phyloP scores from a whole-genome alignment of 2,329 filamentous ascomycete genomes.

The Claviceps citrina region DNA sequence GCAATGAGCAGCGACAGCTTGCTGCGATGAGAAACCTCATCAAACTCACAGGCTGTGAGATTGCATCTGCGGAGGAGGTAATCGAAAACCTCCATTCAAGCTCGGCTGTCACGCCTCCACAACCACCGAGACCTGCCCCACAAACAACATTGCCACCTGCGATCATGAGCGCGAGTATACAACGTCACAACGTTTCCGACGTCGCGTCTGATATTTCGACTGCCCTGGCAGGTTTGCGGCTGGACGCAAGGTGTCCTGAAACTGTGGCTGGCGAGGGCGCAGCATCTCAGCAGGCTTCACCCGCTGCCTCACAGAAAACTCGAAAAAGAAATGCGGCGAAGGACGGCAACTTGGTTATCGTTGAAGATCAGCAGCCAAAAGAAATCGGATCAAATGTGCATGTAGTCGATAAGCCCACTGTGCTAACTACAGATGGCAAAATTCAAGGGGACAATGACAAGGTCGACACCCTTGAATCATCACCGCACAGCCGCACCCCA shows the following conservation, averaged over 20 bases:
- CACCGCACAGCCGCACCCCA: neutral
- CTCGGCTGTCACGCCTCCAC: constrained; percentile 1
- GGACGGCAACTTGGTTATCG: neutral
- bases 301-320: constrained; percentile 7
- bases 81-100: constrained; percentile 20
- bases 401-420: neutral
- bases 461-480: neutral
- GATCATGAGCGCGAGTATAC: neutral
- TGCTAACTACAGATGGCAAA: neutral
- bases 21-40: constrained; percentile 56
- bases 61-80: constrained; percentile 45
- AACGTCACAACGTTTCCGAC: neutral
- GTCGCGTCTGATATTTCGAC: constrained; percentile 17
- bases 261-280: constrained; percentile 5
- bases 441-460: neutral
- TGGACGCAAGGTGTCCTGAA: constrained; percentile 14
- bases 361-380: neutral
- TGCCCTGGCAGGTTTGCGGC: constrained; percentile 18
- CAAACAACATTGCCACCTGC: neutral
- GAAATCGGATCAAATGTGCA: neutral
- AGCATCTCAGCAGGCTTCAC: neutral
- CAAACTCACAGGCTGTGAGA: constrained; percentile 58
- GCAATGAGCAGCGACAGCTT: constrained; percentile 51
- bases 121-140: constrained; percentile 2
- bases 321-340: constrained; percentile 7